Evolutionary conservation across 306 rosid genomes (phyloP).

Genomic region (Macrotyloma uniflorum): DNA sequence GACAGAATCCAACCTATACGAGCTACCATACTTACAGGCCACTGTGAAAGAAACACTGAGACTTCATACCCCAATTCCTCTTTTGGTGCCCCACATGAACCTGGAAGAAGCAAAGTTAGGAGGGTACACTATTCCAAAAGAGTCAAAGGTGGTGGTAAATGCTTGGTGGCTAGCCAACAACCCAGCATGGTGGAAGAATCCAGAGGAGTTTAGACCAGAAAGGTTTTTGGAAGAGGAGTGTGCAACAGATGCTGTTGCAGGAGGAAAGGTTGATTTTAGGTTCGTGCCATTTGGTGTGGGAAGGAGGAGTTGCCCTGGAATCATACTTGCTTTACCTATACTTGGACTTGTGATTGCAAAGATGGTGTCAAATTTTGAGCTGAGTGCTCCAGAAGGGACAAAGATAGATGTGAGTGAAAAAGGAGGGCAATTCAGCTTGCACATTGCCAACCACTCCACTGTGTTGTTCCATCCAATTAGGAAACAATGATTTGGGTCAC

Average conservation of each 20-base stretch:
- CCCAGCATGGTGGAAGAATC: conserved; percentile 77
- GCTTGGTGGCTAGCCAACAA: conserved; percentile 94
- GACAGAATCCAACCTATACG: conserved; percentile 68
- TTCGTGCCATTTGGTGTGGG: conserved; percentile 83
- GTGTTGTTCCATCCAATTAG: conserved; percentile 48
- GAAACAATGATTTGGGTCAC: background rate
- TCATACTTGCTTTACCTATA: conserved; percentile 84
- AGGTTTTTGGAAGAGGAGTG: conserved; percentile 77
- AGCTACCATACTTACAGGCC: conserved; percentile 74
- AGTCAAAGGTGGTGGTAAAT: conserved; percentile 81
- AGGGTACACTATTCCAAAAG: conserved; percentile 67
- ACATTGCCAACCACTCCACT: conserved; percentile 72
- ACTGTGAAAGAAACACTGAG: conserved; percentile 78
- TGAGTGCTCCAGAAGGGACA: conserved; percentile 53
- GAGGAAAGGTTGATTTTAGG: conserved; percentile 75
- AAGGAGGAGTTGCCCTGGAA: conserved; percentile 89
- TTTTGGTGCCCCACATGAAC: conserved; percentile 92
- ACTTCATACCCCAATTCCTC: conserved; percentile 75
- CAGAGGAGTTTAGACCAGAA: conserved; percentile 78
- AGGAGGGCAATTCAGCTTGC: conserved; percentile 84
- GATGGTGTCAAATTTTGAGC: conserved; percentile 62
- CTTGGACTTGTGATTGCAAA: conserved; percentile 66
- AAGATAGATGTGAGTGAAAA: conserved; percentile 70
- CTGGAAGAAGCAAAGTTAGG: conserved; percentile 82
- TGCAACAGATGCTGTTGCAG: conserved; percentile 61